Percentiles rank a stretch among this genome's conserved stretches.
Evolutionary conservation across 371 early-diverging fungal genomes (phyloP).

Genomic region (Mortierella sp.): DNA sequence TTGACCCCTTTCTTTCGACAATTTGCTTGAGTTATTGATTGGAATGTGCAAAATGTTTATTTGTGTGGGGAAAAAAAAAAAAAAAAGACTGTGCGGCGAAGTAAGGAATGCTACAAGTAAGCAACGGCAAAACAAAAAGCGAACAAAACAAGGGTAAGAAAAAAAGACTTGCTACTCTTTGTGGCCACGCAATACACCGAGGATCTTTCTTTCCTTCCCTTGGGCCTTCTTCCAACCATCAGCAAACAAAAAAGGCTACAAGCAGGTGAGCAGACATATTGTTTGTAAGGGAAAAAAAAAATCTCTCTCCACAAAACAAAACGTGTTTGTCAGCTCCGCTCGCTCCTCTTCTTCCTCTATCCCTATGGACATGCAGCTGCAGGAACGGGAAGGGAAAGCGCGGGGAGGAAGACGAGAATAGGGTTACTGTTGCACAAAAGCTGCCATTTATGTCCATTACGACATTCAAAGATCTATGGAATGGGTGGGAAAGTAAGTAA

Average conservation of each 20-base stretch:
- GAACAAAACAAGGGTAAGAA: background rate
- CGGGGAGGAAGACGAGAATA: background rate
- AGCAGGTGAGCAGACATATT: background rate
- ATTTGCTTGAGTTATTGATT: background rate
- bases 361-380: background rate
- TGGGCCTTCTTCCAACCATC: background rate
- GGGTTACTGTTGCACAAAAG: slow-evolving; percentile 4
- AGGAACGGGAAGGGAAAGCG: background rate
- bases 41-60: background rate
- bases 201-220: background rate
- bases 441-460: background rate
- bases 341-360: background rate
- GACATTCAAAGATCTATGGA: background rate
- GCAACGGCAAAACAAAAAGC: background rate
- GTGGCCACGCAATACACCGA: background rate
- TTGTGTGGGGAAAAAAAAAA: background rate
- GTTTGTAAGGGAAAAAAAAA: background rate
- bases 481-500: background rate
- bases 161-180: background rate
- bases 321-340: background rate
- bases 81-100: background rate
- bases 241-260: background rate
- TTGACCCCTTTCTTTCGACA: background rate
- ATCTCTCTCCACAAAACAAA: background rate
- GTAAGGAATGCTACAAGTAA: too few species aligned